Evolutionary conservation across 2,329 filamentous ascomycete genomes (phyloP).

Genomic region (Hymenoscyphus scutula): DNA sequence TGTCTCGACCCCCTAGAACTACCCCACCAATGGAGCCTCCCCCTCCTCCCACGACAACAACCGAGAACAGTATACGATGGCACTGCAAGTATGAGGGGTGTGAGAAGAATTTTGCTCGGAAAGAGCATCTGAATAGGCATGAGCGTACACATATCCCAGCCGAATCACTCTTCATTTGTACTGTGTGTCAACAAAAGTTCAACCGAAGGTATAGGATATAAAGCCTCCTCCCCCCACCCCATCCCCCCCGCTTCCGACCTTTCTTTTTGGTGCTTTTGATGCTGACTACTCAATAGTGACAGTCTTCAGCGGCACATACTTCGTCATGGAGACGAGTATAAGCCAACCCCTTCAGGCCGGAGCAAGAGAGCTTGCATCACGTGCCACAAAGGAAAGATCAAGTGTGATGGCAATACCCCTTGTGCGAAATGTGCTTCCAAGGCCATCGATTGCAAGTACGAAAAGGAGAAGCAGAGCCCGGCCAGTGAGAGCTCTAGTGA

Average conservation of each 20-base stretch:
- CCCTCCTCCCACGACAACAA: background rate
- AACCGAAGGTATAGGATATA: slow-evolving; percentile 28
- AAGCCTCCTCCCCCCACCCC: background rate
- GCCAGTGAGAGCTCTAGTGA: background rate
- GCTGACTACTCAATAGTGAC: slow-evolving; percentile 22
- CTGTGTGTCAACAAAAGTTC: slow-evolving; percentile 28
- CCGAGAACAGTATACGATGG: slow-evolving; percentile 6
- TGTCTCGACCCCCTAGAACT: too few species aligned
- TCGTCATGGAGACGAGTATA: slow-evolving; percentile 30
- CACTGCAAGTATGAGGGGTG: slow-evolving; percentile 25
- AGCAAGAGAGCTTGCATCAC: slow-evolving; percentile 43
- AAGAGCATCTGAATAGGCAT: slow-evolving; percentile 32
- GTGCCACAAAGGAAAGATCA: slow-evolving; percentile 46
- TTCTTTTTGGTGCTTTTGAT: too few species aligned
- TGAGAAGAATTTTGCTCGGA: slow-evolving; percentile 28
- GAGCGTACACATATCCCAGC: slow-evolving; percentile 24
- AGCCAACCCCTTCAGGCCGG: slow-evolving; percentile 28
- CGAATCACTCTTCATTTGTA: slow-evolving; percentile 20
- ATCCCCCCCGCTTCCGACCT: background rate
- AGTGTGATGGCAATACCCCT: slow-evolving; percentile 42
- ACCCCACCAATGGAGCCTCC: slow-evolving; percentile 1
- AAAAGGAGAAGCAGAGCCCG: slow-evolving; percentile 2
- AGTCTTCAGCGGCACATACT: slow-evolving; percentile 31
- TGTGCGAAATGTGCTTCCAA: slow-evolving; percentile 43
- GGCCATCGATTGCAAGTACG: slow-evolving; percentile 40